Evolutionary conservation across 1,284 basidiomycete genomes (phyloP).

Genomic region (Microbotryomycetes sp.): DNA sequence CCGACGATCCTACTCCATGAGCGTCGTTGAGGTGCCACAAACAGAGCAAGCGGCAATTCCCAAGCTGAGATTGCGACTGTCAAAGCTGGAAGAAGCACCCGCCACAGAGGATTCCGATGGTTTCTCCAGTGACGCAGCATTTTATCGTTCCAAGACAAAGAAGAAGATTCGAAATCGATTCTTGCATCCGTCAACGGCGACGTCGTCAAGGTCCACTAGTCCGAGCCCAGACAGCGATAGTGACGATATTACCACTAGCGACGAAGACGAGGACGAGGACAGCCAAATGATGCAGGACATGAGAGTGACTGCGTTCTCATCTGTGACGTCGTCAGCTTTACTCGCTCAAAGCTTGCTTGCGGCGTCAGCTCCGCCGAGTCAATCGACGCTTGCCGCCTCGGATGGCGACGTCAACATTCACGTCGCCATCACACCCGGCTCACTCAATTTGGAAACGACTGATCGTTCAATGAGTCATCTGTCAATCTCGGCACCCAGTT

Average conservation of each 20-base stretch:
- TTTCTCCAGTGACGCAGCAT: conserved; percentile 27
- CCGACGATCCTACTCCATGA: neutral
- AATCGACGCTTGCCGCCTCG: neutral
- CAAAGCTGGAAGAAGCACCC: conserved; percentile 27
- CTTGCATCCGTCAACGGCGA: neutral
- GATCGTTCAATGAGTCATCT: conserved; percentile 1
- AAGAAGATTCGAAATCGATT: conserved; percentile 24
- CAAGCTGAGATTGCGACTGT: conserved; percentile 24
- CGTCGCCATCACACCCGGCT: conserved; percentile 24
- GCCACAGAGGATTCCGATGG: conserved; percentile 28
- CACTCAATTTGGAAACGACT: conserved; percentile 16
- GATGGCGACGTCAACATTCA: neutral
- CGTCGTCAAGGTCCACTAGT: neutral
- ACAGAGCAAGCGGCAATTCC: conserved; percentile 17
- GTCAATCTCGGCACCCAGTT: conserved; percentile 29
- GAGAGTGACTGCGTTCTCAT: conserved; percentile 16
- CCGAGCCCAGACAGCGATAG: neutral
- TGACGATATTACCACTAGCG: conserved; percentile 1
- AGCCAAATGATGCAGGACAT: too few species aligned
- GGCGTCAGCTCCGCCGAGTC: conserved; percentile 8
- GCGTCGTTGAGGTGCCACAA: neutral
- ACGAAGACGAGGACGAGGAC: neutral
- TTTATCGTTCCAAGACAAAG: conserved; percentile 23
- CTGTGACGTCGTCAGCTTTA: conserved; percentile 25
- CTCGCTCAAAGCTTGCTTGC: conserved; percentile 30